These are phyloP conservation scores for Aegilops speltoides DNA, from an alignment of 176 grass and related monocot species.

Conservation along the genomic window DNA sequence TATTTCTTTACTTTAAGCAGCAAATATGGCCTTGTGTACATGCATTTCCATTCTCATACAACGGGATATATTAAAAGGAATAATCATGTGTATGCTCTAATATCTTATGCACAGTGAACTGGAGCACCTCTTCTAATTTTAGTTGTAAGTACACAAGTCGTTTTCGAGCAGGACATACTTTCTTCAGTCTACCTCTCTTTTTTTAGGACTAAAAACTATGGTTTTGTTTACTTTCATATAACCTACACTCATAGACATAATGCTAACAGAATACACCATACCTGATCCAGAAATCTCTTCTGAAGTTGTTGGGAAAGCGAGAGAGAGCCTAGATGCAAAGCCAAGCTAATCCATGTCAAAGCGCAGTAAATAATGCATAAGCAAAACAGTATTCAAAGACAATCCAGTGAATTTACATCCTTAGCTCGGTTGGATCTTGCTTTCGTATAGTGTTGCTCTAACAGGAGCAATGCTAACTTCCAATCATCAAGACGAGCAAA, in stretches of 20 bases:
- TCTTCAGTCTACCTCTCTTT: too few relatives aligned
- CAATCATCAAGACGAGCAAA: slow-evolving; percentile 68
- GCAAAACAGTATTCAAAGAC: not conserved
- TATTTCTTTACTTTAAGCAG: too few relatives aligned
- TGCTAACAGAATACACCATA: slow-evolving; percentile 17
- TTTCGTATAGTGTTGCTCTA: slow-evolving; percentile 83
- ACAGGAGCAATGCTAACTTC: slow-evolving; percentile 56
- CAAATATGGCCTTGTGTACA: too few relatives aligned
- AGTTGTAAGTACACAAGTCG: too few relatives aligned
- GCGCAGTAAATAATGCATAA: not conserved
- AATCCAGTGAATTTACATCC: slow-evolving; percentile 43
- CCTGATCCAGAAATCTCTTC: slow-evolving; percentile 81
- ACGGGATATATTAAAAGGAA: too few relatives aligned
- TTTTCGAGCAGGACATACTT: too few relatives aligned
- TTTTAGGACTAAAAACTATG: too few relatives aligned
- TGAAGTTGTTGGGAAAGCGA: slow-evolving; percentile 79
- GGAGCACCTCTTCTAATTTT: too few relatives aligned
- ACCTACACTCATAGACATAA: not conserved
- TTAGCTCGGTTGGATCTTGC: slow-evolving; percentile 56
- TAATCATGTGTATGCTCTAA: too few relatives aligned
- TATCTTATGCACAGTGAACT: too few relatives aligned
- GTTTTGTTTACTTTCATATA: too few relatives aligned
- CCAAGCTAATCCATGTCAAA: slow-evolving; percentile 30
- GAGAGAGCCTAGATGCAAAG: slow-evolving; percentile 75
- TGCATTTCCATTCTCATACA: too few relatives aligned